Base-by-base conservation (phyloP, 805 yeast genomes). In the Brettanomyces bruxellensis region DNA sequence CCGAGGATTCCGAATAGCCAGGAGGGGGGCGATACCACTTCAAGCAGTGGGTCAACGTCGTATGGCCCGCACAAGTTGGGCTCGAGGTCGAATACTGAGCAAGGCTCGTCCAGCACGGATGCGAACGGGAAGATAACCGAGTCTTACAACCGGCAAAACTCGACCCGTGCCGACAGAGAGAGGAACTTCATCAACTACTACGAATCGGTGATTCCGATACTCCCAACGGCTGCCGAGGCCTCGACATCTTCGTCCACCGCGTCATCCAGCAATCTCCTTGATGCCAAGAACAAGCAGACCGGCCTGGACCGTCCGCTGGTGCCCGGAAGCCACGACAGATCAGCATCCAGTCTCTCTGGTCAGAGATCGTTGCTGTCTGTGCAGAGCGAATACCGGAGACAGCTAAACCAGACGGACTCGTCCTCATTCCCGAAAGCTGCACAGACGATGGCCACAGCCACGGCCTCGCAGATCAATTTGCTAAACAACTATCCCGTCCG, bases 151-250 rank as follows among this genome's bases (percentile, higher is more conserved):
- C 34, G 45, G 4, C 39, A 43, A 25, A 28, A 28, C 11, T 28
- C 32, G 7, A 28, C 32, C 9, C 32, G 32, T 6, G 44, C 41
- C 11, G 23, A 18, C 38, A 35, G 38, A 35, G 46, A 46, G 12
- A 51, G 51, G 35, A 58, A 53, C 30, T 56, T 54, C 47, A 47
- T 55, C 14, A 48, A 52, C 34, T 64, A 51, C 41, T 63, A 63
- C 43, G 66, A 62, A 41, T 59, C 67, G 1, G 60, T 61, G 34
- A 59, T 64, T 24, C 68, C 68, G 7, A 52, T 61, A 11, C 50
- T 63, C 6, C 65, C 64, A 4, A 46, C 54, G 11, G 34, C 49
- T 5, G 35, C n/a, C 9, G 6, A 11, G 5, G n/a, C 38, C 4
- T 12, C 22, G 34, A 6, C 25, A n/a, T 25, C 43, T 7, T 37